Evolutionary conservation across 371 early-diverging fungal genomes (phyloP).

Genomic region (Actinomortierella ambigua): DNA sequence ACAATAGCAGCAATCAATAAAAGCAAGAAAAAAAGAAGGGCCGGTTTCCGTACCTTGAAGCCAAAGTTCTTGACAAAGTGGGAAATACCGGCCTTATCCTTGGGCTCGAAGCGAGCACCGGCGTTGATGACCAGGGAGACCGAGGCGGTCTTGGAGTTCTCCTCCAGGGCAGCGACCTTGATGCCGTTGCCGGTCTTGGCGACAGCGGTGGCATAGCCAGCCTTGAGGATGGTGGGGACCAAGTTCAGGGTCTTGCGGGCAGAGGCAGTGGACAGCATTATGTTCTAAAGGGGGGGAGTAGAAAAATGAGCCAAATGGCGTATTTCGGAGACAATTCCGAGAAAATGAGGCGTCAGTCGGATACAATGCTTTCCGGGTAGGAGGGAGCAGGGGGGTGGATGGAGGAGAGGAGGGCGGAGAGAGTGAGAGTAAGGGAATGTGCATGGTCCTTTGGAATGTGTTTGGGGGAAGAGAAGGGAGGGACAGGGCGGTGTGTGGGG

Average conservation of each 20-base stretch:
- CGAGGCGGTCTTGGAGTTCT: constrained; percentile 74
- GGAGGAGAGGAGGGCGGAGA: no score
- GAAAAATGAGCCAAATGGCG: neutral
- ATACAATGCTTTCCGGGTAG: no score
- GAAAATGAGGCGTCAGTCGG: neutral
- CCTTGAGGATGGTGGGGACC: constrained; percentile 59
- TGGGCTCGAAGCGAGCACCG: constrained; percentile 85
- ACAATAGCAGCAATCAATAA: no score
- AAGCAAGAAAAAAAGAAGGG: neutral
- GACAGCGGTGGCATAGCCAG: constrained; percentile 62
- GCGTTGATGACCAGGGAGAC: constrained; percentile 89
- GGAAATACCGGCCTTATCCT: constrained; percentile 77
- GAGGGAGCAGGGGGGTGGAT: no score
- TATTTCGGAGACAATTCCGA: constrained; percentile 6
- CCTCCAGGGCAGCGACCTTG: constrained; percentile 64
- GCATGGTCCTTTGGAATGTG: no score
- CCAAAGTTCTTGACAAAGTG: constrained; percentile 92
- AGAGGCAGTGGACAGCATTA: constrained; percentile 62
- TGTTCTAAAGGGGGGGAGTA: no score
- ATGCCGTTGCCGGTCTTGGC: constrained; percentile 59
- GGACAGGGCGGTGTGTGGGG: no score
- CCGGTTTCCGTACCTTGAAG: constrained; percentile 86
- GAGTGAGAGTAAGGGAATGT: no score
- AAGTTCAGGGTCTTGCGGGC: constrained; percentile 66
- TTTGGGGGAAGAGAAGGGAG: no score